Evolutionary conservation across 768 basidiomycete genomes (phyloP).

Genomic region (Lepiota venenata): DNA sequence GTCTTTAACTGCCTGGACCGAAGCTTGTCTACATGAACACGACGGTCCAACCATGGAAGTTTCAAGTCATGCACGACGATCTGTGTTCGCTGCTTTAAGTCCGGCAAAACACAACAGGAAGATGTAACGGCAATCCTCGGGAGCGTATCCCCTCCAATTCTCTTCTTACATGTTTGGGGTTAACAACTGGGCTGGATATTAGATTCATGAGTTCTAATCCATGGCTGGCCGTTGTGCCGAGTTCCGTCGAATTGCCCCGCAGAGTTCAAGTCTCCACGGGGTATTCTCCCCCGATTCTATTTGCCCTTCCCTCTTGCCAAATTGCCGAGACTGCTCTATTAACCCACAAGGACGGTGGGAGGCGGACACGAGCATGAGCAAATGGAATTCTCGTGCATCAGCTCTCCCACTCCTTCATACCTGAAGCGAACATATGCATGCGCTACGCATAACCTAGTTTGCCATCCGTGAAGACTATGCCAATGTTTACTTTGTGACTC

Average conservation of each 20-base stretch:
- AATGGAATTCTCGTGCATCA: constrained; percentile 3
- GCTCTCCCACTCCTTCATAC: neutral
- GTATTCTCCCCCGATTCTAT: no score
- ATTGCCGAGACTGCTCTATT: neutral
- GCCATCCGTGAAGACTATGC: neutral
- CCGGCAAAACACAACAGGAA: neutral
- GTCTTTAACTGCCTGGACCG: neutral
- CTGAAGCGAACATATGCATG: no score
- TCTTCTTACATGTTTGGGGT: neutral
- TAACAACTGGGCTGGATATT: neutral
- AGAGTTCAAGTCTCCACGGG: neutral
- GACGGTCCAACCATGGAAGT: neutral
- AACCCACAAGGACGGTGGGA: neutral
- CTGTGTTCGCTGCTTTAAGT: no score
- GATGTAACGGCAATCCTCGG: neutral
- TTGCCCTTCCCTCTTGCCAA: no score
- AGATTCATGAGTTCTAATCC: neutral
- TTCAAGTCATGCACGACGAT: neutral
- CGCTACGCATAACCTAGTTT: no score
- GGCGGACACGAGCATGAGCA: constrained; percentile 5
- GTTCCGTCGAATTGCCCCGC: no score
- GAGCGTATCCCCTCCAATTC: neutral
- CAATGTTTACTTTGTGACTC: neutral
- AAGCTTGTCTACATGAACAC: neutral
- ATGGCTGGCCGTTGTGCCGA: no score